Conservation (phyloP, 2,329 filamentous ascomycete genomes). For the Mollisiaceae sp. region DNA sequence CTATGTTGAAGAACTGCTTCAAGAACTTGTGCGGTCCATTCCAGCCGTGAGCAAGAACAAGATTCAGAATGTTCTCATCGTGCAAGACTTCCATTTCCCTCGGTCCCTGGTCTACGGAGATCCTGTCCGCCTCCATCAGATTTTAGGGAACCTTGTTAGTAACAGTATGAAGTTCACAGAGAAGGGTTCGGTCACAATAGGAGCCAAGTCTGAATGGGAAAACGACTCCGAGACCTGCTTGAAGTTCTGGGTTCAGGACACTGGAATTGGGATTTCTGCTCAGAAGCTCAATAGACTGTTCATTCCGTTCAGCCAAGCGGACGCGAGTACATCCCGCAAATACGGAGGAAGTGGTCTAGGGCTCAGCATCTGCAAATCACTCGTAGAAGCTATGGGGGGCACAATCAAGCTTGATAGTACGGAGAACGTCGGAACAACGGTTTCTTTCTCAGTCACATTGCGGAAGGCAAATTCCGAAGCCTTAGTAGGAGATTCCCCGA, state of each 20-base stretch:
- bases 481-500: conserved; percentile 49
- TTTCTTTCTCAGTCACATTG: conserved; percentile 82
- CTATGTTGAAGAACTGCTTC: conserved; percentile 67
- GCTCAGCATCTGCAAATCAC: conserved; percentile 89
- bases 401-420: conserved; percentile 80
- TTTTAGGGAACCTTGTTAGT: conserved; percentile 80
- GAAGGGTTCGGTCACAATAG: conserved; percentile 81
- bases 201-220: conserved; percentile 73
- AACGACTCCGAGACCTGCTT: conserved; percentile 71
- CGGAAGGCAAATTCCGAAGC: conserved; percentile 75
- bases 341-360: conserved; percentile 92
- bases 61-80: conserved; percentile 64
- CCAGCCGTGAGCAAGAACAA: conserved; percentile 69
- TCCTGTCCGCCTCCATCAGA: conserved; percentile 68
- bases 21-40: conserved; percentile 67
- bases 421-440: conserved; percentile 71
- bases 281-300: conserved; percentile 85
- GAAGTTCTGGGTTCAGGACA: conserved; percentile 85
- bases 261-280: conserved; percentile 86
- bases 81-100: conserved; percentile 73
- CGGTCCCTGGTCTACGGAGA: conserved; percentile 71
- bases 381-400: conserved; percentile 89
- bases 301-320: conserved; percentile 89
- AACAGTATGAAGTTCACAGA: conserved; percentile 96
- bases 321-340: conserved; percentile 85